These are phyloP conservation scores for Andrographis paniculata DNA, from an alignment of 305 asterid genomes.

Conservation along the genomic window DNA sequence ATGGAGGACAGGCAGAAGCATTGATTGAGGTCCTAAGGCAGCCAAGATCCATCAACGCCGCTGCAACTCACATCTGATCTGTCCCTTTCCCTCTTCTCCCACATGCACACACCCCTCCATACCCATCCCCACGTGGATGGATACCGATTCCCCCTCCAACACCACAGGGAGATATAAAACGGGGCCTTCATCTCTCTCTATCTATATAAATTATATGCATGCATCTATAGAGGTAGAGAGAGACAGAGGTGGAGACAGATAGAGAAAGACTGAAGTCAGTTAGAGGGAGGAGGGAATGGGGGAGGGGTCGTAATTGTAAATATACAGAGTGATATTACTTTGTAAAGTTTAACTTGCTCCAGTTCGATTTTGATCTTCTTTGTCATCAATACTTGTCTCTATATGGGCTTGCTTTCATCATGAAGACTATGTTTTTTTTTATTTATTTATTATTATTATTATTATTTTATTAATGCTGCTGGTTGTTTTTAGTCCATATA, in stretches of 20 bases:
- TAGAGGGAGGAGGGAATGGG: neutral
- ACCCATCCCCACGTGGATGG: slow-evolving; percentile 1
- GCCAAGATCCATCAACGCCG: slow-evolving; percentile 66
- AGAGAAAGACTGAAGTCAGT: no score
- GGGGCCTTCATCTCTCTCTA: no score
- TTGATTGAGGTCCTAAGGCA: slow-evolving; percentile 74
- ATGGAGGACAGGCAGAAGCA: slow-evolving; percentile 61
- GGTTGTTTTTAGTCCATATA: no score
- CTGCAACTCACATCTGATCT: slow-evolving; percentile 41
- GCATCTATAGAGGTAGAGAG: neutral
- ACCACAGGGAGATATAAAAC: no score
- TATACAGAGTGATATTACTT: slow-evolving; percentile 20
- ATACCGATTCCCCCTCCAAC: neutral
- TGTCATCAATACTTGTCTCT: no score
- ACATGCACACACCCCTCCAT: slow-evolving; percentile 24
- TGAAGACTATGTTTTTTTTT: no score
- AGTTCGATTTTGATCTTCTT: slow-evolving; percentile 24
- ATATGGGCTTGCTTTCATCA: no score
- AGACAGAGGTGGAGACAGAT: neutral
- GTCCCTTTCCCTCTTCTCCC: slow-evolving; percentile 22
- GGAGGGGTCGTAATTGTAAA: slow-evolving; percentile 28
- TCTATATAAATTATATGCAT: no score
- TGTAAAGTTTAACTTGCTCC: slow-evolving; percentile 24
- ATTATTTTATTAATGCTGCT: no score
- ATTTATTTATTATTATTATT: no score